phyloP scores from a whole-genome alignment of 176 grass and related monocot genomes.

The Oryza glaberrima region DNA sequence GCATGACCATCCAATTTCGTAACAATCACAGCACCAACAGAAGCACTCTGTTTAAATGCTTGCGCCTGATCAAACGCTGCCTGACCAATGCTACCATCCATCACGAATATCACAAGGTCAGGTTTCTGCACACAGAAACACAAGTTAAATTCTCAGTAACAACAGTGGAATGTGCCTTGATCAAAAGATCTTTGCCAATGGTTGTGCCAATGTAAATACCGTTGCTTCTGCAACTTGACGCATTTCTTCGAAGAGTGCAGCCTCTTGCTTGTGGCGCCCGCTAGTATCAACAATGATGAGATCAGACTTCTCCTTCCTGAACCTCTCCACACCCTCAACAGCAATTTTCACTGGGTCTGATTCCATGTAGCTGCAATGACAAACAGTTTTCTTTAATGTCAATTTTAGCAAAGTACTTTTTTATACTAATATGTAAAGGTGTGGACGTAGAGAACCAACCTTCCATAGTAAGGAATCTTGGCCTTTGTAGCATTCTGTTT shows the following conservation, averaged over 20 bases:
- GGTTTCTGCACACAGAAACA: conserved; percentile 64
- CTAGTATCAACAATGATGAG: conserved; percentile 84
- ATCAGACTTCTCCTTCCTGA: conserved; percentile 79
- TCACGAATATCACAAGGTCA: conserved; percentile 87
- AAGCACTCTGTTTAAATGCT: conserved; percentile 84
- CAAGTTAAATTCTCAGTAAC: conserved; percentile 14
- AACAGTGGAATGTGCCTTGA: neutral
- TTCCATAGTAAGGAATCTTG: conserved; percentile 84
- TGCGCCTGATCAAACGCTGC: conserved; percentile 88
- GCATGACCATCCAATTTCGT: conserved; percentile 90
- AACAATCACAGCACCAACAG: conserved; percentile 80
- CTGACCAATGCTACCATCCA: conserved; percentile 90
- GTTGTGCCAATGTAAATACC: conserved; percentile 46
- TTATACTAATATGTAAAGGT: conserved; percentile 4
- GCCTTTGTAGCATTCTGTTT: conserved; percentile 93
- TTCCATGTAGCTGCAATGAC: conserved; percentile 71
- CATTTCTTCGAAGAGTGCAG: conserved; percentile 83
- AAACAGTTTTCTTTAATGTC: conserved; percentile 14
- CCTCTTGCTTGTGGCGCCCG: conserved; percentile 78
- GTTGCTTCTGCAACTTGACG: conserved; percentile 82
- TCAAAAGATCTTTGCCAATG: neutral
- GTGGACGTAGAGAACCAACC: conserved; percentile 54
- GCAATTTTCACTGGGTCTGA: conserved; percentile 87
- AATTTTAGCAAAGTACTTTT: neutral
- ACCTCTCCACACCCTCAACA: conserved; percentile 76